Evolutionary conservation across 2,329 filamentous ascomycete genomes (phyloP).

Genomic region (Pyrenophora tritici-repentis): DNA sequence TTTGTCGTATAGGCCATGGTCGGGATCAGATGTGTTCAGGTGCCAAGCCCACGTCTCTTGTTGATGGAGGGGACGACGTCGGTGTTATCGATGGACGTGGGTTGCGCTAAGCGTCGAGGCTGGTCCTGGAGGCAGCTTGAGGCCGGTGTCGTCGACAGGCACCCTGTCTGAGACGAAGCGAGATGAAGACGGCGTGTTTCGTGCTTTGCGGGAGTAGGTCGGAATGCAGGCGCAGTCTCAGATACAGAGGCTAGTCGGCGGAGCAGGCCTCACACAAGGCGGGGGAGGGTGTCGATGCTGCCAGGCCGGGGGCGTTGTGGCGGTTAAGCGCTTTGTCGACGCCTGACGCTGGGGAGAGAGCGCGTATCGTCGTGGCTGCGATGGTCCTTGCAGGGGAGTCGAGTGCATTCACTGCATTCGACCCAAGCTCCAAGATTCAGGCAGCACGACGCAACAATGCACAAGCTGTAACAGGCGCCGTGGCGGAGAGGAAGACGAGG

Average conservation of each 20-base stretch:
- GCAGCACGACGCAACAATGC: too few species aligned
- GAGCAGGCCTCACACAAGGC: slow-evolving; percentile 8
- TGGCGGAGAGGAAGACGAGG: background rate
- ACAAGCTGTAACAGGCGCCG: too few species aligned
- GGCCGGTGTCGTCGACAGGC: slow-evolving; percentile 22
- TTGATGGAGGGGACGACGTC: slow-evolving; percentile 25
- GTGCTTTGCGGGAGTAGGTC: slow-evolving; percentile 20
- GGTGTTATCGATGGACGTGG: slow-evolving; percentile 20
- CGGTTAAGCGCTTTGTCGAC: slow-evolving; percentile 19
- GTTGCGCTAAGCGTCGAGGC: slow-evolving; percentile 17
- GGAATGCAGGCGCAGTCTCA: slow-evolving; percentile 27
- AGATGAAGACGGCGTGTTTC: slow-evolving; percentile 45
- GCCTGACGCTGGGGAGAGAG: slow-evolving; percentile 10
- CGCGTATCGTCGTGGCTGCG: slow-evolving; percentile 10
- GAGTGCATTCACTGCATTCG: too few species aligned
- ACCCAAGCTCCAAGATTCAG: too few species aligned
- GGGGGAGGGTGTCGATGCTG: slow-evolving; percentile 7
- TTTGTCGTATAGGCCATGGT: slow-evolving; percentile 52
- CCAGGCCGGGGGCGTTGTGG: slow-evolving; percentile 3
- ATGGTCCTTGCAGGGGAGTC: slow-evolving; percentile 7
- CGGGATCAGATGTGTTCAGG: slow-evolving; percentile 19
- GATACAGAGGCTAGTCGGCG: slow-evolving; percentile 21
- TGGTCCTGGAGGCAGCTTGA: slow-evolving; percentile 12
- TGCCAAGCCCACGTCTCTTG: slow-evolving; percentile 31
- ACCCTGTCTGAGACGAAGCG: slow-evolving; percentile 46